Conservation (phyloP, 345 rosid species). For the Jatropha curcas region DNA sequence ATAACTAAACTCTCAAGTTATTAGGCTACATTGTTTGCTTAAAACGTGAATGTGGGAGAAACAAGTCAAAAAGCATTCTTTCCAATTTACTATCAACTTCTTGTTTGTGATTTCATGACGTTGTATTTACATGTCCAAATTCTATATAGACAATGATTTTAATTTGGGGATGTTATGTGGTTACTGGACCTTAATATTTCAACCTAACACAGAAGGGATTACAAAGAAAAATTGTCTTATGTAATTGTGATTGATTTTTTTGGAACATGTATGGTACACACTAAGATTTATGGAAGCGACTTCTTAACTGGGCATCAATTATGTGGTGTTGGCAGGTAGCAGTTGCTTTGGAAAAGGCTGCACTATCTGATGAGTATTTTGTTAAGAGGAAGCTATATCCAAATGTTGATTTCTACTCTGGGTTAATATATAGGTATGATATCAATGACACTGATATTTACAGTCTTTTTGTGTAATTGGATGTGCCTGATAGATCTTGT, state of each 20-base stretch:
- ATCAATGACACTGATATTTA: background rate
- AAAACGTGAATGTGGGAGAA: conserved; percentile 3
- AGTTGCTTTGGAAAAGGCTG: conserved; percentile 93
- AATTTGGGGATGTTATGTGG: background rate
- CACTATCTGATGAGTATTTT: conserved; percentile 88
- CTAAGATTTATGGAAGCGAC: background rate
- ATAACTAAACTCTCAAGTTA: background rate
- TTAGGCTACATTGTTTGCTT: background rate
- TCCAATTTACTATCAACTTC: background rate
- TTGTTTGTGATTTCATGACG: background rate
- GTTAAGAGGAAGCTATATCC: conserved; percentile 91
- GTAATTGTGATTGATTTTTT: background rate
- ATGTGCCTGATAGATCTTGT: background rate
- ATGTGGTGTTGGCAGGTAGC: conserved; percentile 62
- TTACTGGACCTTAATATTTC: background rate
- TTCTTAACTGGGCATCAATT: conserved; percentile 4
- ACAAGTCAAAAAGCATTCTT: background rate
- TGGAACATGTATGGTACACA: background rate
- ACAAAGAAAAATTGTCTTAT: background rate
- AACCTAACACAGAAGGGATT: background rate
- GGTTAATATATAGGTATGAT: conserved; percentile 78
- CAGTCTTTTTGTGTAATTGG: background rate
- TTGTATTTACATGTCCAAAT: background rate
- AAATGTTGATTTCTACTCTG: conserved; percentile 98
- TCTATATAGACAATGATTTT: background rate